phyloP scores from a whole-genome alignment of 257 asterid genomes.

The Solanum etuberosum region DNA sequence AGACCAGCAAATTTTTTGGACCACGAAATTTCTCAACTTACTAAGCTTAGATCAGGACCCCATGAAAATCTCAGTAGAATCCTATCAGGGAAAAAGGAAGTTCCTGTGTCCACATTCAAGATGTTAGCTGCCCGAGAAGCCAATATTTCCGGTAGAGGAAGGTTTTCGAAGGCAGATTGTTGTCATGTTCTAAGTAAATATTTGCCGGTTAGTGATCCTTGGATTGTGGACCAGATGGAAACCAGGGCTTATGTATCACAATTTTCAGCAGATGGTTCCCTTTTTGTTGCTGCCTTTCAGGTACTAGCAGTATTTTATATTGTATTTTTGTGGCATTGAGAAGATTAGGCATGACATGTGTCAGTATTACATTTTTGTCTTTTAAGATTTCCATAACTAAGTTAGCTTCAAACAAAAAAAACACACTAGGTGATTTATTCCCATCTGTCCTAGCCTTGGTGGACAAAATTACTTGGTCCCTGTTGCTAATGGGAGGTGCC shows the following conservation, averaged over 20 bases:
- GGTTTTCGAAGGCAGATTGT: conserved; percentile 61
- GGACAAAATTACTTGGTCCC: not conserved
- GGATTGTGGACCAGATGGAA: conserved; percentile 70
- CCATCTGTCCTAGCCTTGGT: not conserved
- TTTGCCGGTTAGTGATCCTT: conserved; percentile 63
- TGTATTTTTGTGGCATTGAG: not conserved
- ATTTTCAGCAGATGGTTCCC: conserved; percentile 78
- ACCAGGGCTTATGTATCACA: conserved; percentile 79
- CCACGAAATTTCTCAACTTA: conserved; percentile 63
- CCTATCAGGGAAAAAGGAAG: conserved; percentile 33
- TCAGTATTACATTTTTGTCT: not conserved
- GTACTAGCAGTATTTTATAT: conserved; percentile 14
- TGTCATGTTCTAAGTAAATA: conserved; percentile 61
- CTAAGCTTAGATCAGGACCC: conserved; percentile 60
- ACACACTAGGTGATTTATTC: not conserved
- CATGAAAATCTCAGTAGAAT: conserved; percentile 32
- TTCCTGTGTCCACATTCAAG: conserved; percentile 43
- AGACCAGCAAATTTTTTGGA: conserved; percentile 17
- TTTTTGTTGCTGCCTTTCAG: conserved; percentile 91
- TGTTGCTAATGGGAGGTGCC: not conserved
- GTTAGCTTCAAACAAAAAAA: not conserved
- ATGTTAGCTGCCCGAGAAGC: conserved; percentile 82
- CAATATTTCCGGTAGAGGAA: conserved; percentile 53
- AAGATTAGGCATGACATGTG: not conserved
- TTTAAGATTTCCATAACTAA: not conserved